Evolutionary conservation across 139 green algal genomes (phyloP).

Genomic region (Picochlorum sp.): DNA sequence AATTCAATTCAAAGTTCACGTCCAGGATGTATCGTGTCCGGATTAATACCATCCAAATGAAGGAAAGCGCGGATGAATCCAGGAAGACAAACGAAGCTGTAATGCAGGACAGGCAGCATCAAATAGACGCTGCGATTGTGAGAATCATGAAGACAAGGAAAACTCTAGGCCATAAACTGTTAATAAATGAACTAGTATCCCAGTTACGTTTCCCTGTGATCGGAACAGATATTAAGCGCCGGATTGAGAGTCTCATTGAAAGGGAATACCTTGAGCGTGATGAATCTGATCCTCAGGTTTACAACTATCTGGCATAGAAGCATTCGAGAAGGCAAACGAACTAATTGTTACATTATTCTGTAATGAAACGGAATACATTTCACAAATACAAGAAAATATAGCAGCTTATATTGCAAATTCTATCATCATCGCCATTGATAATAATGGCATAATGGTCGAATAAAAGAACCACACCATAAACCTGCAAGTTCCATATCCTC

Average conservation of each 20-base stretch:
- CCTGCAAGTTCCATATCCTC: too few species aligned
- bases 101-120: constrained; percentile 80
- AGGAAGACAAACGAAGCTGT: constrained; percentile 82
- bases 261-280: constrained; percentile 93
- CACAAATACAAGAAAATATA: background rate
- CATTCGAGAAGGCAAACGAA: background rate
- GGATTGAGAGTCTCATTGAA: constrained; percentile 97
- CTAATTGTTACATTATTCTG: background rate
- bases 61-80: constrained; percentile 91
- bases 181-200: constrained; percentile 80
- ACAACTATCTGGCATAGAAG: constrained; percentile 33
- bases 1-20: constrained; percentile 75
- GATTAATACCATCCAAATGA: constrained; percentile 94
- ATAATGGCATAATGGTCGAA: too few species aligned
- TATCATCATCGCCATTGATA: too few species aligned
- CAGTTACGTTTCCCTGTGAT: constrained; percentile 94
- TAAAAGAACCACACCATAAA: too few species aligned
- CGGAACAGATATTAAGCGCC: constrained; percentile 86
- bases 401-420: background rate
- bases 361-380: background rate
- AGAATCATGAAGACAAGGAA: constrained; percentile 99
- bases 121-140: constrained; percentile 95
- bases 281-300: constrained; percentile 39
- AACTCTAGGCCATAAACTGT: constrained; percentile 82
- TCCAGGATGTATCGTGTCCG: constrained; percentile 79